Conservation (phyloP, 768 basidiomycete species). For the Suillus discolor region DNA sequence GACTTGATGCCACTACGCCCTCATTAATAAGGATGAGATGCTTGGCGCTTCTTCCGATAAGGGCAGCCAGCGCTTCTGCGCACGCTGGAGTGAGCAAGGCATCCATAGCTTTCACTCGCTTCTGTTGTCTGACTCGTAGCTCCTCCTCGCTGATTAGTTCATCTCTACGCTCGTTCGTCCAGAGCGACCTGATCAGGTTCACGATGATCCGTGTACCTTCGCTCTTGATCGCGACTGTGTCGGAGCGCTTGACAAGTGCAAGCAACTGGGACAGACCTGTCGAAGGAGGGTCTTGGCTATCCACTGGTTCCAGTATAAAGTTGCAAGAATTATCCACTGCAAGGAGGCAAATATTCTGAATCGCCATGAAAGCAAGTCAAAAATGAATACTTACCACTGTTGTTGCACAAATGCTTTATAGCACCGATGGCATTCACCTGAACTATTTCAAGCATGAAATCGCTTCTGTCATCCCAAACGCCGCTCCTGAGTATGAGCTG, state of each 20-base stretch:
- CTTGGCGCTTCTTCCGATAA: constrained; percentile 75
- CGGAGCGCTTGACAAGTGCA: constrained; percentile 73
- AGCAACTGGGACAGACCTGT: constrained; percentile 72
- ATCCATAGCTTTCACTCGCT: constrained; percentile 55
- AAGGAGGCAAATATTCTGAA: constrained; percentile 22
- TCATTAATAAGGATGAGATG: constrained; percentile 90
- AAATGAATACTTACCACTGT: constrained; percentile 53
- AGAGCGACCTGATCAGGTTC: constrained; percentile 80
- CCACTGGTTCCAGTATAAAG: constrained; percentile 50
- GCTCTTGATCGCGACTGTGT: constrained; percentile 80
- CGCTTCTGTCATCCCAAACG: constrained; percentile 71
- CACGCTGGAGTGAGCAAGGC: constrained; percentile 54
- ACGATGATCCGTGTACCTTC: constrained; percentile 90
- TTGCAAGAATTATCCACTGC: constrained; percentile 48
- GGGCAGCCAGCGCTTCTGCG: constrained; percentile 62
- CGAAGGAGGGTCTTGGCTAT: constrained; percentile 29
- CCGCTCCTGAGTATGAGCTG: constrained; percentile 60
- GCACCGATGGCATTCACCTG: constrained; percentile 88
- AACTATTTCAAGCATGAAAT: constrained; percentile 80
- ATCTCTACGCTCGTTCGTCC: constrained; percentile 50
- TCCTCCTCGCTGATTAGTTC: constrained; percentile 35
- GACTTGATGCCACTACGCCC: constrained; percentile 78
- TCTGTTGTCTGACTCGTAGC: constrained; percentile 45
- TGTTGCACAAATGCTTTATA: constrained; percentile 85
- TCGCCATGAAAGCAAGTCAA: constrained; percentile 42